Conservation (phyloP, 139 green algal genomes). For the Chlorella sp. region DNA sequence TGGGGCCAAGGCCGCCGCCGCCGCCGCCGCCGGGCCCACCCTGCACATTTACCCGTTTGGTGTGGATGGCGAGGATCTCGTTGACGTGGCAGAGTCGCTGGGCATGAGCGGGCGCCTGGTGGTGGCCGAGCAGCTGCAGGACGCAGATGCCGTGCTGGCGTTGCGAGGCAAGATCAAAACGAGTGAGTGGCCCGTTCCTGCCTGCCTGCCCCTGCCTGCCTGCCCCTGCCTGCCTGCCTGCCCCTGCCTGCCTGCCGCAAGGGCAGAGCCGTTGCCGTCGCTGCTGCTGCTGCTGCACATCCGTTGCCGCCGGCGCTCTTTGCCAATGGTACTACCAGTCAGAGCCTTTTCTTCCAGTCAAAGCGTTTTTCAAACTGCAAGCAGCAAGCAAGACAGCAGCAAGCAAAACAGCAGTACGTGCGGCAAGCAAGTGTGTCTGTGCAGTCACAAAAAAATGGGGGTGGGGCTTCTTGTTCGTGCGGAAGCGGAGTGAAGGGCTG, state of each 20-base stretch:
- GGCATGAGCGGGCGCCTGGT: slow-evolving; percentile 23
- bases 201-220: too few relatives aligned
- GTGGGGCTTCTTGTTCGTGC: too few relatives aligned
- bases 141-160: slow-evolving; percentile 74
- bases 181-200: not conserved
- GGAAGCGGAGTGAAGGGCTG: too few relatives aligned
- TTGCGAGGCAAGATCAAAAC: slow-evolving; percentile 56
- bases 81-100: not conserved
- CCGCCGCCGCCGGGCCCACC: not conserved
- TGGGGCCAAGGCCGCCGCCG: not conserved
- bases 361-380: too few relatives aligned
- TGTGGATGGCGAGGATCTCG: slow-evolving; percentile 5
- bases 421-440: too few relatives aligned
- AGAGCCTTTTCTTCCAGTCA: too few relatives aligned
- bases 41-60: slow-evolving; percentile 31
- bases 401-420: too few relatives aligned
- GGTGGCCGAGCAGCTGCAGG: slow-evolving; percentile 28
- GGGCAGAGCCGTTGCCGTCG: not conserved
- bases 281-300: not conserved
- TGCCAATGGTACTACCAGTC: too few relatives aligned
- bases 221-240: not conserved
- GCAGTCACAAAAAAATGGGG: too few relatives aligned
- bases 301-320: too few relatives aligned
- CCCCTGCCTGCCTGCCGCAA: not conserved
- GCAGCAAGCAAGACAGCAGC: too few relatives aligned